Percentiles rank a stretch among this genome's conserved stretches.
Evolutionary conservation across 169 alveolate species (phyloP).

Genomic region (Toxoplasma gondii): DNA sequence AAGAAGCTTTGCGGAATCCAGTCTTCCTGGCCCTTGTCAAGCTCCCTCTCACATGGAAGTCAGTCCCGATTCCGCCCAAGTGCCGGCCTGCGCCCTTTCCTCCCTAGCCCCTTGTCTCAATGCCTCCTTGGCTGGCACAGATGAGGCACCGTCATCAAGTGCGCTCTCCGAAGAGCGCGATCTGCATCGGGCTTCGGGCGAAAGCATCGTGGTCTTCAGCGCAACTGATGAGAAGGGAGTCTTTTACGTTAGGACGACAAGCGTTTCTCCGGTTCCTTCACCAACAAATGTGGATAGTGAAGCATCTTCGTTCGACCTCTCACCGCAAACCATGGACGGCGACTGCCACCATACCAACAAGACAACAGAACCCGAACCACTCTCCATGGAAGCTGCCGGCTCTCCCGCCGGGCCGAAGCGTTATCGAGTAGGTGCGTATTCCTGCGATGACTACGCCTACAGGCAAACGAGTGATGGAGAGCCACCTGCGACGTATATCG

Average conservation of each 20-base stretch:
- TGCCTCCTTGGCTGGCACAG: not conserved
- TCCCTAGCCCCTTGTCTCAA: not conserved
- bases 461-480: not conserved
- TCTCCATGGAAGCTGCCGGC: not conserved
- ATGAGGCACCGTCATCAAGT: not conserved
- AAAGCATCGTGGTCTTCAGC: slow-evolving; percentile 16
- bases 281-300: not conserved
- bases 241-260: not conserved
- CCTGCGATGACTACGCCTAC: not conserved
- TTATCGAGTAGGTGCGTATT: not conserved
- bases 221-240: not conserved
- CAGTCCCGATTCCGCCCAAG: not conserved
- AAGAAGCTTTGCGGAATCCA: not conserved
- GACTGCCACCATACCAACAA: not conserved
- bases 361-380: too few species aligned
- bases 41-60: not conserved
- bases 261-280: slow-evolving; percentile 15
- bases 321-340: not conserved
- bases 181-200: slow-evolving; percentile 3
- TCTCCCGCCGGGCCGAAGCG: not conserved
- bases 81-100: not conserved
- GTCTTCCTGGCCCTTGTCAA: not conserved
- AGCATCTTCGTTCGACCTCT: not conserved
- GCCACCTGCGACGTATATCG: not conserved
- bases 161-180: not conserved